A percentile compares a stretch with the other conserved stretches of the same genome.
Evolutionary conservation across 441 rosid species (phyloP).

Genomic region (Erodium chrysanthum): DNA sequence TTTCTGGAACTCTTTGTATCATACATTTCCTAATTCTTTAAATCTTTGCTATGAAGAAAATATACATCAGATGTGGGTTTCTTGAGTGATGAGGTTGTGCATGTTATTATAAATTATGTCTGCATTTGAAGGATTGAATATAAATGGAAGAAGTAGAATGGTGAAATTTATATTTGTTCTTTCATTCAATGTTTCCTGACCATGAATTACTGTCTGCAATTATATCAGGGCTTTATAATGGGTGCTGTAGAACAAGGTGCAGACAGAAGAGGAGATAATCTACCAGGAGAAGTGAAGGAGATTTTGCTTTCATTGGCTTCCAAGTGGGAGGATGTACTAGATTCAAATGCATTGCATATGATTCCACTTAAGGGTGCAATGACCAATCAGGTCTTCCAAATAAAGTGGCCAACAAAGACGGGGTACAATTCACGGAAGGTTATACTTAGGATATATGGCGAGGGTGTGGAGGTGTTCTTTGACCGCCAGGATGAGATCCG

Average conservation of each 20-base stretch:
- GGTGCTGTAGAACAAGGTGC: conserved; percentile 27
- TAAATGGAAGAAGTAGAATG: not conserved
- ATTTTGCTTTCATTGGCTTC: conserved; percentile 59
- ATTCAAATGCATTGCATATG: conserved; percentile 48
- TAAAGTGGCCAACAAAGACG: conserved; percentile 51
- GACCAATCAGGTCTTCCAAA: conserved; percentile 63
- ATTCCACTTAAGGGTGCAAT: conserved; percentile 63
- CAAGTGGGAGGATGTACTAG: conserved; percentile 67
- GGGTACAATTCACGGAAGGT: conserved; percentile 46
- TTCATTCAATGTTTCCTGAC: not conserved
- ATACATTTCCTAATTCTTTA: not conserved
- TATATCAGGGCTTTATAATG: conserved; percentile 21
- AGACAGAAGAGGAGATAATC: conserved; percentile 25
- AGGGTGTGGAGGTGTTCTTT: conserved; percentile 79
- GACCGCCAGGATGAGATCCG: conserved; percentile 67
- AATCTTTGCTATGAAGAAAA: not conserved
- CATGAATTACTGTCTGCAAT: not conserved
- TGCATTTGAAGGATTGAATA: not conserved
- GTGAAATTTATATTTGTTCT: not conserved
- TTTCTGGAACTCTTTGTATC: not conserved
- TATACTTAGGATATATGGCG: conserved; percentile 80
- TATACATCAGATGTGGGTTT: not conserved
- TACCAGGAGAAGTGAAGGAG: conserved; percentile 61
- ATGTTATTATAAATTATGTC: not conserved
- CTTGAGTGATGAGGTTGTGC: not conserved